Percentiles rank a stretch among this genome's conserved stretches.
These are phyloP conservation scores for Phytophthora meadii DNA, from an alignment of 352 stramenopile species.

Conservation along the genomic window DNA sequence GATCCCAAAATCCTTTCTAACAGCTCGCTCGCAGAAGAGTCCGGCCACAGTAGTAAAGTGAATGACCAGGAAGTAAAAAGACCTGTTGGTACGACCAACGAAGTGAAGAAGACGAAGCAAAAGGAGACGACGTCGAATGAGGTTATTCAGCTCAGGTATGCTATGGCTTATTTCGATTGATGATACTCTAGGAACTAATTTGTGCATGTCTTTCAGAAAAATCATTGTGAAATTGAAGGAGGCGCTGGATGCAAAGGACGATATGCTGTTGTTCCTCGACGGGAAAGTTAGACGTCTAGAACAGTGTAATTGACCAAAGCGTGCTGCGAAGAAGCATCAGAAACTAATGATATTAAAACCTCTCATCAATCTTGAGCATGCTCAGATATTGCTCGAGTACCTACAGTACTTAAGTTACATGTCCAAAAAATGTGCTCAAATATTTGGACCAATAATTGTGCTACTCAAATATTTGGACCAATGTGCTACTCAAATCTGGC, in stretches of 20 bases:
- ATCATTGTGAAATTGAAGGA: conserved; percentile 64
- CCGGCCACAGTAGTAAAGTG: not conserved
- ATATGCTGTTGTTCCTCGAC: conserved; percentile 65
- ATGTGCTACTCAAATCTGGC: too few relatives aligned
- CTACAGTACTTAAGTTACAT: too few relatives aligned
- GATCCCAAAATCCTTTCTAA: not conserved
- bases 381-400: conserved; percentile 78
- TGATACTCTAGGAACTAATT: not conserved
- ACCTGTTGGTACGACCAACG: too few relatives aligned
- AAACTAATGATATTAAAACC: conserved; percentile 62
- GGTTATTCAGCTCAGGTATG: conserved; percentile 26
- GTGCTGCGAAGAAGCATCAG: conserved; percentile 59
- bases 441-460: conserved; percentile 36
- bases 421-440: too few relatives aligned
- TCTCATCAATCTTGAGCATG: conserved; percentile 64
- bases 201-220: conserved; percentile 35
- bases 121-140: conserved; percentile 8
- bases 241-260: conserved; percentile 65
- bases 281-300: conserved; percentile 54
- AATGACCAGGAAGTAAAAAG: not conserved
- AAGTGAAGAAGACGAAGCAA: not conserved
- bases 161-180: not conserved
- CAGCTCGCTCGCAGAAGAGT: not conserved
- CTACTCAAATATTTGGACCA: conserved; percentile 23
- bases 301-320: not conserved